Conservation (phyloP, 2,329 filamentous ascomycete species). For the Bertia moriformis region DNA sequence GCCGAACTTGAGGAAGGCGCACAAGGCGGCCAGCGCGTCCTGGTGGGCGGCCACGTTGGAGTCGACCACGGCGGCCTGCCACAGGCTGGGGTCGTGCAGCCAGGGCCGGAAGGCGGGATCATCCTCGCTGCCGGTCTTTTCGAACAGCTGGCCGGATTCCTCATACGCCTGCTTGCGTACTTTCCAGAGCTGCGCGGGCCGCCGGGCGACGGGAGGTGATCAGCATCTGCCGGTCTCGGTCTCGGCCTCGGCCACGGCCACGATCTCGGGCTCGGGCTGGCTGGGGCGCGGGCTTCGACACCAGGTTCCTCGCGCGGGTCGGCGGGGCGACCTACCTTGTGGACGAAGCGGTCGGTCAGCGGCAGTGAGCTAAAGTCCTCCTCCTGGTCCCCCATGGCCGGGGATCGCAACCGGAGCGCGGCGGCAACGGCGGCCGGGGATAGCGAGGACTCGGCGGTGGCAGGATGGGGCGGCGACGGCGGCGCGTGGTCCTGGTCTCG, state of each 20-base stretch:
- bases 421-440: background rate
- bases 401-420: background rate
- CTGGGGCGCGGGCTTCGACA: background rate
- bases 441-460: no score
- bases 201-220: background rate
- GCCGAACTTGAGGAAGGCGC: constrained; percentile 83
- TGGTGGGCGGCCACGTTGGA: constrained; percentile 95
- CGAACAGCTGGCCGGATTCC: constrained; percentile 76
- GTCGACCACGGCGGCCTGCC: constrained; percentile 85
- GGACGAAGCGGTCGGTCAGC: constrained; percentile 64
- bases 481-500: background rate
- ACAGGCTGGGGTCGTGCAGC: constrained; percentile 66
- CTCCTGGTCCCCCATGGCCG: constrained; percentile 63
- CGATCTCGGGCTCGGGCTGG: constrained; percentile 5
- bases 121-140: constrained; percentile 67
- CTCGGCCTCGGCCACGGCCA: background rate
- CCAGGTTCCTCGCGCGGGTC: background rate
- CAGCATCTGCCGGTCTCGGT: background rate
- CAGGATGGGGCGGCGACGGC: background rate
- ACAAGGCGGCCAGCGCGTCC: constrained; percentile 76
- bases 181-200: constrained; percentile 64
- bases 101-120: constrained; percentile 81
- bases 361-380: constrained; percentile 72
- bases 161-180: constrained; percentile 90
- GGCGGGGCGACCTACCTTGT: constrained; percentile 47